phyloP scores from a whole-genome alignment of 306 rosid species.

The Castanea mollissima region DNA sequence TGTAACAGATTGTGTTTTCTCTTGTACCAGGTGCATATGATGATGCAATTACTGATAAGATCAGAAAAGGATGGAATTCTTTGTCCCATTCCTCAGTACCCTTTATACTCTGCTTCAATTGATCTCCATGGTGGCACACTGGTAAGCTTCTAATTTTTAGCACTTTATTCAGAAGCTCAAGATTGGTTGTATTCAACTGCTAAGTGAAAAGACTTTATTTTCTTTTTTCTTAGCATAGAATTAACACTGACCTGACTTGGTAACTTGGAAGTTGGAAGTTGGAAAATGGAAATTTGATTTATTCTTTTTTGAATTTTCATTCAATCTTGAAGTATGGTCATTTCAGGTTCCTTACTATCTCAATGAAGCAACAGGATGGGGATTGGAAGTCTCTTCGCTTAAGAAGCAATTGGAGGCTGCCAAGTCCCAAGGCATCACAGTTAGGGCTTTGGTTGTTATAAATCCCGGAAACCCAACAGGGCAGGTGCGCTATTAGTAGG shows the following conservation, averaged over 20 bases:
- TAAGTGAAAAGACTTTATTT: background rate
- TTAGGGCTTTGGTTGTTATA: slow-evolving; percentile 91
- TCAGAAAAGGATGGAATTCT: slow-evolving; percentile 78
- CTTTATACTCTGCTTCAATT: slow-evolving; percentile 90
- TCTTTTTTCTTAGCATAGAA: background rate
- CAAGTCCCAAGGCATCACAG: slow-evolving; percentile 74
- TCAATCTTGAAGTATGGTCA: slow-evolving; percentile 15
- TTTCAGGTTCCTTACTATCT: slow-evolving; percentile 86
- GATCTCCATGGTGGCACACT: slow-evolving; percentile 84
- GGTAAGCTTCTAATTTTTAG: slow-evolving; percentile 41
- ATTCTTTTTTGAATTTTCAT: slow-evolving; percentile 1
- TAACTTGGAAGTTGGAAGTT: background rate
- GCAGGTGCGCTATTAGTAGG: slow-evolving; percentile 53
- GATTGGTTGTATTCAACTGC: background rate
- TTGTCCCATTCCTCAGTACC: slow-evolving; percentile 95
- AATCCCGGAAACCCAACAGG: slow-evolving; percentile 99
- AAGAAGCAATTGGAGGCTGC: slow-evolving; percentile 74
- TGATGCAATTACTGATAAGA: slow-evolving; percentile 82
- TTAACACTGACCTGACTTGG: background rate
- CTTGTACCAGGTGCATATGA: slow-evolving; percentile 70
- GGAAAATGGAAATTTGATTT: background rate
- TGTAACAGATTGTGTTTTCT: slow-evolving; percentile 7
- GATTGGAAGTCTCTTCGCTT: slow-evolving; percentile 63
- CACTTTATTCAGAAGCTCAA: background rate
- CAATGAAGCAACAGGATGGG: slow-evolving; percentile 86